Evolutionary conservation across 768 basidiomycete species (phyloP), one percentile per base, ranked within the genome.

Genomic region (Sarcodon aspratus): DNA sequence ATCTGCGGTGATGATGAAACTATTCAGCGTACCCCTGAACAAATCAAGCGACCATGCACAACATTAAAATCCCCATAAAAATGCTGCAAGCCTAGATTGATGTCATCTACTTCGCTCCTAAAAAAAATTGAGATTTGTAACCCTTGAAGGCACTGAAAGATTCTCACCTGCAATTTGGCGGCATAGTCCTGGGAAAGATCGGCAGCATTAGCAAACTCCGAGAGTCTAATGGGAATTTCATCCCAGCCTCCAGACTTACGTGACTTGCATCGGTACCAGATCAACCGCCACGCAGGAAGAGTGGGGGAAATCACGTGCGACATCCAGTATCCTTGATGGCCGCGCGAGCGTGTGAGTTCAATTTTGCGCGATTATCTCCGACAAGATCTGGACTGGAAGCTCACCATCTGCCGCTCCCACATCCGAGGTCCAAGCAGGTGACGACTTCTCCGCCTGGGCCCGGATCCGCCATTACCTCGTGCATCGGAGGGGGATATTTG

Each of bases 101-200:
- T 79, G 60, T 90, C 87, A 59, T 89, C 87, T 7, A 88, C 75
- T 62, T 90, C 86, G 57, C 81, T 85, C 69, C 85, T 88, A 50
- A 3, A 44, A 15, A 8, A 33, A 37, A 46, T 53, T 33, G 11
- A 36, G 27, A 38, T 33, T 17, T 36, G 6, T 33, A 35, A n/a
- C 10, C 34, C 34, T 8, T 27, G 21, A 12, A 7, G 17, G 33
- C 42, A 35, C 33, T 18, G 9, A 42, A 9, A 35, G 40, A 32
- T 36, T 46, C 60, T 52, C 52, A 85, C 82, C 84, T 78, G 63
- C 76, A 75, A 59, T 89, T 88, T 37, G 66, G 67, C 35, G 84
- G 85, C 76, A 87, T 80, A 33, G 69, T 60, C 43, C 83, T 84
- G 54, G 36, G 13, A 42, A 17, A 42, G 9, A 9, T 13, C 17